Percentiles rank a stretch among this genome's conserved stretches.
Evolutionary conservation across 2,329 filamentous ascomycete genomes (phyloP).

Genomic region (Aspergillus novofumigatus): DNA sequence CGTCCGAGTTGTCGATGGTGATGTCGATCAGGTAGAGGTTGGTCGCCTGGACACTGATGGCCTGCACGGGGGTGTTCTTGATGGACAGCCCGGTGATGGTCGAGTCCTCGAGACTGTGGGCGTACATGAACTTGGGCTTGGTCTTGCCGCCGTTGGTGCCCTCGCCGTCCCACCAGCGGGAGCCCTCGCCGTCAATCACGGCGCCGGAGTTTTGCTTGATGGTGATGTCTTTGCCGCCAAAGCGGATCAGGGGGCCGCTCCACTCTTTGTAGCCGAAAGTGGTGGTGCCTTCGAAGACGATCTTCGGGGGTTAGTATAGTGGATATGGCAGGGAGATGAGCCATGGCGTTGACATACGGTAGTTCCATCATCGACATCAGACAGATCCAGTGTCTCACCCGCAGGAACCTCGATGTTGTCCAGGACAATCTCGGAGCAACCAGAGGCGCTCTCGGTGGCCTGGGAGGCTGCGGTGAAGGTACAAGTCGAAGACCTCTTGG

Average conservation of each 20-base stretch:
- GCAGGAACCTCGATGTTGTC: conserved; percentile 54
- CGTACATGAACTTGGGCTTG: conserved; percentile 64
- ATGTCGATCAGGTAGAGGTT: conserved; percentile 49
- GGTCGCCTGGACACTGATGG: conserved; percentile 43
- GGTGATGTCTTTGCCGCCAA: conserved; percentile 55
- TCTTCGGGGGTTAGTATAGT: conserved; percentile 22
- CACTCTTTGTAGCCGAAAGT: conserved; percentile 64
- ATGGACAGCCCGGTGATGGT: conserved; percentile 31
- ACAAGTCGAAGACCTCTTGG: conserved; percentile 40
- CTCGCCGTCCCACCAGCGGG: conserved; percentile 58
- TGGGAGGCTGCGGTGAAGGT: conserved; percentile 52
- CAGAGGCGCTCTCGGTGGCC: conserved; percentile 47
- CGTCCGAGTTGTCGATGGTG: conserved; percentile 56
- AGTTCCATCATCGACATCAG: conserved; percentile 49
- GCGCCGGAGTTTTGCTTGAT: conserved; percentile 50
- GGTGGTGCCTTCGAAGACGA: conserved; percentile 62
- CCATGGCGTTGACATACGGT: conserved; percentile 30
- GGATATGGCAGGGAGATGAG: background rate
- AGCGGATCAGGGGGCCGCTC: conserved; percentile 59
- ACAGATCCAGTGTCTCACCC: conserved; percentile 57
- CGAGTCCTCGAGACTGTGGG: conserved; percentile 32
- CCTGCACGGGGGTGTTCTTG: conserved; percentile 37
- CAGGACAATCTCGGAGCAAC: conserved; percentile 54
- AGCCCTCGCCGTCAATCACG: conserved; percentile 54
- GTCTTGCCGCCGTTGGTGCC: conserved; percentile 58